Base-by-base conservation (phyloP, 2,329 filamentous ascomycete species). In the Colletotrichum agaves region DNA sequence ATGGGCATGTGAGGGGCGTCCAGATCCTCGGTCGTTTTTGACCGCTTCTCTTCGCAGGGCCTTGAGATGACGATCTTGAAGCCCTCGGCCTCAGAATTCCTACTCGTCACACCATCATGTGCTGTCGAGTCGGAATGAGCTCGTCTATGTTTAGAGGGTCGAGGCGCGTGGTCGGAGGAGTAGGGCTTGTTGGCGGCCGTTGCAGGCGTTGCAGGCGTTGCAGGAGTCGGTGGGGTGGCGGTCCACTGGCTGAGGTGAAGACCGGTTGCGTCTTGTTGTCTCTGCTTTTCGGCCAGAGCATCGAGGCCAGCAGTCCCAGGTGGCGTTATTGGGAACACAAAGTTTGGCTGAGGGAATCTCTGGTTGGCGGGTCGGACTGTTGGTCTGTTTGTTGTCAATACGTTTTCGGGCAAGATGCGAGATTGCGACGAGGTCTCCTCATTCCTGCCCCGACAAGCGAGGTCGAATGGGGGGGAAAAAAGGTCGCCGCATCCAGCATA, bases 21-120 rank as follows among this genome's bases (percentile, higher is more conserved):
- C 47, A 85, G 67, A 72, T 88, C 87, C 74, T 91, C 88, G 69
- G 88, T 84, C 5, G 89, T 91, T 75, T 86, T 91, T 27, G 90
- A 87, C 59, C 88, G 85, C 44, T 77, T 74, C 33, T 87, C 87
- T 49, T 87, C 85, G 27, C 85, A 84, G 10, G 92, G 87, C 70
- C 92, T 87, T 58, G 93, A 91, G 73, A 97, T 95, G 69, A 95
- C 86, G 41, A 97, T 89, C 76, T 91, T 93, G 78, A 96, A 90
- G 63, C 89, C 91, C 37, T 90, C 91, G 3, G 84, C 84, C 67
- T 91, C 89, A 19, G 84, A 82, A 72, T 84, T 85, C 70, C 83
- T 83, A 59, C 80, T 82, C 63, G 78, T 83, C 39, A 53, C 35
- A 52, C 86, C 84, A 71, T 94, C 92, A 53, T 90, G 91, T 61